Percentiles rank a stretch among this genome's conserved stretches.
These are phyloP conservation scores for Leptosphaerulina australis DNA, from an alignment of 2,329 filamentous ascomycete species.

Conservation along the genomic window DNA sequence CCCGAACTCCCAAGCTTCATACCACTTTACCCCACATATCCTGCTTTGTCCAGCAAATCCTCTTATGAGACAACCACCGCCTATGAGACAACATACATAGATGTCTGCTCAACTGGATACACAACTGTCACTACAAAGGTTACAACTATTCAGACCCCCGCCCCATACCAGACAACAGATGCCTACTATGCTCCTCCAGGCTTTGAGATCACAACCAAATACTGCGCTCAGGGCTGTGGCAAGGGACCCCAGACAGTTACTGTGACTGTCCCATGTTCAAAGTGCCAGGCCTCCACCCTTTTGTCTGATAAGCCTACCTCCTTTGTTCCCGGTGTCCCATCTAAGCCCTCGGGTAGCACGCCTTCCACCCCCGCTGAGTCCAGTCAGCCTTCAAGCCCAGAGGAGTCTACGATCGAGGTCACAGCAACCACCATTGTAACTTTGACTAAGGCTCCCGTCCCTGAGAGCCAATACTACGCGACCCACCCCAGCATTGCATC, in stretches of 20 bases:
- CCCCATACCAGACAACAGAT: slow-evolving; percentile 21
- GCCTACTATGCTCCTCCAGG: slow-evolving; percentile 26
- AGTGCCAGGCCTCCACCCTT: slow-evolving; percentile 11
- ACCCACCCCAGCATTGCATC: slow-evolving; percentile 6
- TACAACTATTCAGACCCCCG: slow-evolving; percentile 13
- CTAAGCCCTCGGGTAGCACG: slow-evolving; percentile 1
- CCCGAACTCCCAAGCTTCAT: slow-evolving; percentile 18
- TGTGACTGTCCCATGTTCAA: slow-evolving; percentile 29
- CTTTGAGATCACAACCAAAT: slow-evolving; percentile 37
- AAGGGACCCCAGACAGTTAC: slow-evolving; percentile 34
- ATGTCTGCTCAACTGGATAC: slow-evolving; percentile 45
- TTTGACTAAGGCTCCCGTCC: slow-evolving; percentile 25
- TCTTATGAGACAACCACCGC: slow-evolving; percentile 24
- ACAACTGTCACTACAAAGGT: slow-evolving; percentile 37
- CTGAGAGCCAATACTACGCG: slow-evolving; percentile 18
- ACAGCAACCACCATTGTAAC: slow-evolving; percentile 28
- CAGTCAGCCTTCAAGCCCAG: slow-evolving; percentile 6
- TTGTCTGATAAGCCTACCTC: slow-evolving; percentile 8
- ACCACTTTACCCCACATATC: slow-evolving; percentile 17
- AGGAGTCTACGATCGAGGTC: slow-evolving; percentile 13
- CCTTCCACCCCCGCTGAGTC: slow-evolving; percentile 6
- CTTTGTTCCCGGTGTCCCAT: not conserved
- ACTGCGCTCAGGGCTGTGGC: slow-evolving; percentile 36
- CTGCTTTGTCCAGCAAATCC: slow-evolving; percentile 17
- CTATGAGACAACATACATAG: slow-evolving; percentile 40